phyloP scores from a whole-genome alignment of 352 stramenopile genomes.

The Pythium vanterpoolii region DNA sequence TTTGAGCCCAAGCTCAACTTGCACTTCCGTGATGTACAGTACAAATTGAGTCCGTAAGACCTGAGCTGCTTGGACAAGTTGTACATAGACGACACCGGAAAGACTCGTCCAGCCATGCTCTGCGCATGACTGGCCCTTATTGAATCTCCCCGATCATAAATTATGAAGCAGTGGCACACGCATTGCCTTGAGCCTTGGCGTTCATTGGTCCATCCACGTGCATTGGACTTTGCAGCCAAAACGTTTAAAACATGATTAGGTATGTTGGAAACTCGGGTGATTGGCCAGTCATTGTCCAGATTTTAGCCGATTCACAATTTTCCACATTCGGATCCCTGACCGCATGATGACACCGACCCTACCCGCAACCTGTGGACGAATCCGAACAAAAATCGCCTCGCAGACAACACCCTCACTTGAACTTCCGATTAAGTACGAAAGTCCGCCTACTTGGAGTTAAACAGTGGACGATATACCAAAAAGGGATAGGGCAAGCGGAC shows the following conservation, averaged over 20 bases:
- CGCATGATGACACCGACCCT: conserved; percentile 16
- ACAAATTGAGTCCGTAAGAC: no score
- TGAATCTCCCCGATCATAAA: conserved; percentile 10
- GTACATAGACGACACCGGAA: conserved; percentile 29
- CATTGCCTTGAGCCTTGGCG: conserved; percentile 5
- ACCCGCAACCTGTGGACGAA: conserved; percentile 31
- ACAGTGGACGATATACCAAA: conserved; percentile 29
- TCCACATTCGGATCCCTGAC: background rate
- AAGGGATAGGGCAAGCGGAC: conserved; percentile 27
- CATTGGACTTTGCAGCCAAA: conserved; percentile 24
- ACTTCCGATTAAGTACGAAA: conserved; percentile 27
- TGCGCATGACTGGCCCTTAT: conserved; percentile 12
- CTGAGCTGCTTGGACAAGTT: conserved; percentile 12
- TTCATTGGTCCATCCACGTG: conserved; percentile 20
- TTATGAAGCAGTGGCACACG: background rate
- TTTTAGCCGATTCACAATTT: conserved; percentile 15
- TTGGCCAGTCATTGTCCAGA: conserved; percentile 18
- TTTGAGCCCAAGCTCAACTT: conserved; percentile 24
- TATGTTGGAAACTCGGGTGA: no score
- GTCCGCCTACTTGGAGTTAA: background rate
- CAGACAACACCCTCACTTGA: conserved; percentile 4
- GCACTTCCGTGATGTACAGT: conserved; percentile 21
- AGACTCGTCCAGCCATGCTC: no score
- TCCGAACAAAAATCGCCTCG: background rate
- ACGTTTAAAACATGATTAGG: no score